A percentile compares a stretch with the other conserved stretches of the same genome.
Conservation (phyloP, 371 early-diverging fungal genomes). For the Mortierella sp. region DNA sequence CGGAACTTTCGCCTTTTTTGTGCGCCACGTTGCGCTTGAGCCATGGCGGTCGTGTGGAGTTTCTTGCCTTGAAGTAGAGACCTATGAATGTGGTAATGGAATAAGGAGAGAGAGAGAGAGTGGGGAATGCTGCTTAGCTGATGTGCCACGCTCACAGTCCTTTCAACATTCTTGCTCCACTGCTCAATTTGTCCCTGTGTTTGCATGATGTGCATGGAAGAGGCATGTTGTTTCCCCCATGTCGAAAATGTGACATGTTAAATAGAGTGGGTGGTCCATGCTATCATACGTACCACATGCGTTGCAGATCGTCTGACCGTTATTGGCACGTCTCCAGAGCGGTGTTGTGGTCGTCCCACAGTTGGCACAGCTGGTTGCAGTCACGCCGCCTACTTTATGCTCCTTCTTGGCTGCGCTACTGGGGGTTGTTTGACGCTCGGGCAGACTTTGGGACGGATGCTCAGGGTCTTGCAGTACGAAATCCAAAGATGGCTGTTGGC, state of each 20-base stretch:
- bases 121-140: too few relatives aligned
- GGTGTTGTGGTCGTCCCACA: slow-evolving; percentile 92
- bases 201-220: not conserved
- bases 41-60: slow-evolving; percentile 83
- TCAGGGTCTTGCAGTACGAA: not conserved
- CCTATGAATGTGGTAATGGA: slow-evolving; percentile 53
- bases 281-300: slow-evolving; percentile 77
- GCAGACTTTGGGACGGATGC: not conserved
- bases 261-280: too few relatives aligned
- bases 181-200: too few relatives aligned
- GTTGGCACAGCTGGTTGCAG: slow-evolving; percentile 82
- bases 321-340: slow-evolving; percentile 89
- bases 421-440: not conserved
- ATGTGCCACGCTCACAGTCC: too few relatives aligned
- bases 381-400: slow-evolving; percentile 29
- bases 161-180: too few relatives aligned
- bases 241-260: too few relatives aligned
- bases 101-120: too few relatives aligned
- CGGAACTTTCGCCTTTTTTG: slow-evolving; percentile 32
- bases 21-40: slow-evolving; percentile 66
- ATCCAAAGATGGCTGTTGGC: not conserved
- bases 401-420: slow-evolving; percentile 16
- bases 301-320: slow-evolving; percentile 89
- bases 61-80: slow-evolving; percentile 84
- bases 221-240: not conserved